Evolutionary conservation across 2,329 filamentous ascomycete genomes (phyloP).

Genomic region (Fusarium praegraminearum): DNA sequence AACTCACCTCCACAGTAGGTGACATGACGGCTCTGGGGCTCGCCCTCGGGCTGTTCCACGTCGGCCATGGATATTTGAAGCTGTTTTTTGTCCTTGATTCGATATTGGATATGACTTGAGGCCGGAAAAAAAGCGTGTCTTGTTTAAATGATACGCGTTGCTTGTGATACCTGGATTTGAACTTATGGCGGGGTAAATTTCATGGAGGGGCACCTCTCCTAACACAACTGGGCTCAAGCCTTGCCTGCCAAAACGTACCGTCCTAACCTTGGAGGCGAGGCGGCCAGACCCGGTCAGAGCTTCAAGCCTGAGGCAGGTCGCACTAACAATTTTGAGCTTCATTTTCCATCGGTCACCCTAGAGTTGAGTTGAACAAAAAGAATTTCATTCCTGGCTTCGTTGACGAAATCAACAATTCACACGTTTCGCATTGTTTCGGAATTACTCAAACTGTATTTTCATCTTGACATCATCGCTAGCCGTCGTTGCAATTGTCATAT

Average conservation of each 20-base stretch:
- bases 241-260: constrained; percentile 1
- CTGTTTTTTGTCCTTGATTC: constrained; percentile 2
- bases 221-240: constrained; percentile 7
- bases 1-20: constrained; percentile 70
- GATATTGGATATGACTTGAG: constrained; percentile 12
- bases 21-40: constrained; percentile 65
- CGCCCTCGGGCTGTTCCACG: constrained; percentile 61
- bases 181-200: constrained; percentile 54
- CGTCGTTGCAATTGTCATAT: not conserved
- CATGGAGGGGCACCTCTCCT: constrained; percentile 46
- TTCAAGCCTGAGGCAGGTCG: constrained; percentile 34
- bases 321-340: constrained; percentile 20
- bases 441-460: not conserved
- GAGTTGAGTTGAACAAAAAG: not conserved
- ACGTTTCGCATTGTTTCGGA: not conserved
- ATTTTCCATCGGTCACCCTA: not conserved
- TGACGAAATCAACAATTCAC: not conserved
- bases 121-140: constrained; percentile 37
- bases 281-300: constrained; percentile 13
- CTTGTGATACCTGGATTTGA: constrained; percentile 31
- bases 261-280: not conserved
- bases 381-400: not conserved
- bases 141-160: constrained; percentile 48
- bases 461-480: not conserved
- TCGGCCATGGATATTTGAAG: constrained; percentile 62